phyloP scores from a whole-genome alignment of 148 eudicot species.

The Rhododendron williamsianum region DNA sequence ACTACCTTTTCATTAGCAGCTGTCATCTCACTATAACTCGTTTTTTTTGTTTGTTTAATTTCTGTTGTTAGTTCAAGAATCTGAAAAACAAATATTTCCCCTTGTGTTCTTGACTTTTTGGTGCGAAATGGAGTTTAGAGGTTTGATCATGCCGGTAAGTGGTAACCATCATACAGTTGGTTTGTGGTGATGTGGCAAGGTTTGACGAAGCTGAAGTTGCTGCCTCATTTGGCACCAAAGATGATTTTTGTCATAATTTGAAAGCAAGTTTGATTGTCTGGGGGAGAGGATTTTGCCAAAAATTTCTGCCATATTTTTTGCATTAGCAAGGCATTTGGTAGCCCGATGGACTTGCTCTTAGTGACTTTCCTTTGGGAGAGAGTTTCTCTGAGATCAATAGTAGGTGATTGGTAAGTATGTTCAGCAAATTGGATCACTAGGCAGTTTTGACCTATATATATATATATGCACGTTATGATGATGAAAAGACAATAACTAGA shows the following conservation, averaged over 20 bases:
- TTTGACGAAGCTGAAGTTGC: not conserved
- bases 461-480: not conserved
- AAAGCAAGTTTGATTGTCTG: not conserved
- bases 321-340: not conserved
- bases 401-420: not conserved
- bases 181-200: not conserved
- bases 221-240: not conserved
- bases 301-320: not conserved
- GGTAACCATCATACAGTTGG: not conserved
- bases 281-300: not conserved
- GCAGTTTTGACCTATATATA: not conserved
- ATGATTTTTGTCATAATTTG: not conserved
- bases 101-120: not conserved
- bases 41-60: not conserved
- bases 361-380: not conserved
- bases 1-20: not conserved
- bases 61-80: not conserved
- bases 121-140: not conserved
- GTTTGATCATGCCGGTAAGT: not conserved
- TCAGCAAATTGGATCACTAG: not conserved
- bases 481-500: not conserved
- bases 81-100: not conserved
- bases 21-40: not conserved
- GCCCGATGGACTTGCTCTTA: not conserved
- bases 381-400: not conserved